Percentiles rank a stretch among this genome's conserved stretches.
Evolutionary conservation across 1,284 basidiomycete genomes (phyloP).

Genomic region (Vanrija humicola): DNA sequence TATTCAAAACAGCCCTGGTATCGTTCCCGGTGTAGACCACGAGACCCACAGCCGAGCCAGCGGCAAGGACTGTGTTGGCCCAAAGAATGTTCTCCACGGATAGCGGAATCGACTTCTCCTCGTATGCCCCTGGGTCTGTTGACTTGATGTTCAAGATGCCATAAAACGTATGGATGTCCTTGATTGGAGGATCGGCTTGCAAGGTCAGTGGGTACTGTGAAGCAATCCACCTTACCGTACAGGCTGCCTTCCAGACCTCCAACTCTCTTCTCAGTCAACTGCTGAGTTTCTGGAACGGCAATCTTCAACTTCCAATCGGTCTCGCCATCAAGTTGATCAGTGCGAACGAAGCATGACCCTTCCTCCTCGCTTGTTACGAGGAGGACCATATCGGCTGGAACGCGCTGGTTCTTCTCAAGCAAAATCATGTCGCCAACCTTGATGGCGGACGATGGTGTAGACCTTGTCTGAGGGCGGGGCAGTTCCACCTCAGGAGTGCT

Average conservation of each 20-base stretch:
- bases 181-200: conserved; percentile 85
- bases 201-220: conserved; percentile 1
- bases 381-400: conserved; percentile 91
- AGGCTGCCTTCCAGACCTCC: conserved; percentile 73
- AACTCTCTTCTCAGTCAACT: conserved; percentile 65
- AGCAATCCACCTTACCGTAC: conserved; percentile 58
- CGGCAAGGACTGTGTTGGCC: conserved; percentile 96
- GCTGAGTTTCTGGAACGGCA: conserved; percentile 79
- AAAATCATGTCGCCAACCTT: conserved; percentile 88
- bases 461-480: conserved; percentile 51
- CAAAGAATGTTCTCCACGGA: conserved; percentile 93
- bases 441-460: conserved; percentile 81
- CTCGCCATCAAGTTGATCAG: conserved; percentile 97
- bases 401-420: conserved; percentile 94
- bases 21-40: conserved; percentile 93
- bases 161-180: conserved; percentile 94
- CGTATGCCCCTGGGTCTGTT: conserved; percentile 50
- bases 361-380: conserved; percentile 72
- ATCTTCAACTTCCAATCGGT: conserved; percentile 98
- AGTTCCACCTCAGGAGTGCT: conserved; percentile 39
- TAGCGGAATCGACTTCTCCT: conserved; percentile 68
- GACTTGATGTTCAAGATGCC: conserved; percentile 81
- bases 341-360: conserved; percentile 95
- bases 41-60: conserved; percentile 87
- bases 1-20: conserved; percentile 98